phyloP scores from a whole-genome alignment of 148 eudicot genomes.

The Rhododendron kiyosumense region DNA sequence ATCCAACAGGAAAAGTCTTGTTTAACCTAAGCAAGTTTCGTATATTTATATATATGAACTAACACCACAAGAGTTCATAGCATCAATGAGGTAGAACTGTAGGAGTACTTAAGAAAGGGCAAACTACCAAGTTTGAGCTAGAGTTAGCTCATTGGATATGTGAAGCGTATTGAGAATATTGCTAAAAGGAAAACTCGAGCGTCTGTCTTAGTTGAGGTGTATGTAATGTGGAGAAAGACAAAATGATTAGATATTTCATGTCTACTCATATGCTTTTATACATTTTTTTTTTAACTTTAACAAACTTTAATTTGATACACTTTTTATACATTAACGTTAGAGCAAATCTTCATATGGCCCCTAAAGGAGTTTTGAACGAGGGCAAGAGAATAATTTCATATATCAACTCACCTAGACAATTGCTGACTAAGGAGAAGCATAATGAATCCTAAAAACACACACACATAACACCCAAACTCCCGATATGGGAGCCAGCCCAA shows the following conservation, averaged over 20 bases:
- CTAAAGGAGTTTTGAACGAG: too few species aligned
- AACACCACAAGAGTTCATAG: not conserved
- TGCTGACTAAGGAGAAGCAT: too few species aligned
- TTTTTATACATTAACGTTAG: not conserved
- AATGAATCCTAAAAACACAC: too few species aligned
- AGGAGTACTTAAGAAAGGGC: not conserved
- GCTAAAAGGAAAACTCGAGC: not conserved
- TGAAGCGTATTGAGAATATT: not conserved
- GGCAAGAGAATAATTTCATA: too few species aligned
- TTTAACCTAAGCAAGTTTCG: not conserved
- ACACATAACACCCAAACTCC: too few species aligned
- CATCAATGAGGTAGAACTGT: not conserved
- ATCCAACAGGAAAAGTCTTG: not conserved
- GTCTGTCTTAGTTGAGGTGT: not conserved
- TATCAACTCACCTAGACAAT: too few species aligned
- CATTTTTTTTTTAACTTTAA: too few species aligned
- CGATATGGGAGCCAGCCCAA: too few species aligned
- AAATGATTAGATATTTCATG: not conserved
- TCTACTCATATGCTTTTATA: not conserved
- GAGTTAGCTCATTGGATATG: not conserved
- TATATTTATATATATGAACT: not conserved
- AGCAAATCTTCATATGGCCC: not conserved
- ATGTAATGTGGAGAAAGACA: not conserved
- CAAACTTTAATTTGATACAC: too few species aligned
- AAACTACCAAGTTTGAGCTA: too few species aligned